Conservation (phyloP, 2,329 filamentous ascomycete genomes). For the Apiospora kogelbergensis region DNA sequence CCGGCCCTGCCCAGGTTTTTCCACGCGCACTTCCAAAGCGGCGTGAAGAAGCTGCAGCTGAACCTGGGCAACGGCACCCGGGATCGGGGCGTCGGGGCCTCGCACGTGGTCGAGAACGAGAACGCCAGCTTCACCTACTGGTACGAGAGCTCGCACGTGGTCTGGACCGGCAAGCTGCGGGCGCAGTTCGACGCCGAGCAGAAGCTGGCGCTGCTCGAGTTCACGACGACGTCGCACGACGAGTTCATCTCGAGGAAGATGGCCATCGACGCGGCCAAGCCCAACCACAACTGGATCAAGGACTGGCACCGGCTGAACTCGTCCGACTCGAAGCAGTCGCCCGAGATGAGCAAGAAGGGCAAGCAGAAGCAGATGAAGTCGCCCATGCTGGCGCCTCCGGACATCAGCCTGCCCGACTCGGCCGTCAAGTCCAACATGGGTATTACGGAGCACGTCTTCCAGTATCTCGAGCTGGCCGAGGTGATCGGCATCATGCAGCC, state of each 20-base stretch:
- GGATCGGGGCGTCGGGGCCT: constrained; percentile 61
- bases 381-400: constrained; percentile 57
- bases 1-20: constrained; percentile 87
- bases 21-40: constrained; percentile 83
- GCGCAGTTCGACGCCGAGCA: constrained; percentile 78
- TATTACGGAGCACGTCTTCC: constrained; percentile 60
- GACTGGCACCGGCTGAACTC: constrained; percentile 63
- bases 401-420: constrained; percentile 60
- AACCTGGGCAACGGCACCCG: constrained; percentile 68
- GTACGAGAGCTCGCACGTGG: constrained; percentile 81
- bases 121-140: constrained; percentile 85
- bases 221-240: constrained; percentile 72
- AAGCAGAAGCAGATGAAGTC: constrained; percentile 61
- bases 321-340: constrained; percentile 58
- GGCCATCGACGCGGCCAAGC: constrained; percentile 61
- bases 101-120: constrained; percentile 72
- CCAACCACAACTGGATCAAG: constrained; percentile 64
- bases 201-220: constrained; percentile 83
- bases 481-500: constrained; percentile 52
- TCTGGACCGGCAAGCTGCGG: constrained; percentile 73
- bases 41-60: constrained; percentile 82
- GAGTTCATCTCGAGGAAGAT: constrained; percentile 77
- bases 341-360: constrained; percentile 67
- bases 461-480: constrained; percentile 67
- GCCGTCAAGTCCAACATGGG: constrained; percentile 57